Evolutionary conservation across 2,329 filamentous ascomycete species (phyloP).

Genomic region (Cladobotryum protrusum): DNA sequence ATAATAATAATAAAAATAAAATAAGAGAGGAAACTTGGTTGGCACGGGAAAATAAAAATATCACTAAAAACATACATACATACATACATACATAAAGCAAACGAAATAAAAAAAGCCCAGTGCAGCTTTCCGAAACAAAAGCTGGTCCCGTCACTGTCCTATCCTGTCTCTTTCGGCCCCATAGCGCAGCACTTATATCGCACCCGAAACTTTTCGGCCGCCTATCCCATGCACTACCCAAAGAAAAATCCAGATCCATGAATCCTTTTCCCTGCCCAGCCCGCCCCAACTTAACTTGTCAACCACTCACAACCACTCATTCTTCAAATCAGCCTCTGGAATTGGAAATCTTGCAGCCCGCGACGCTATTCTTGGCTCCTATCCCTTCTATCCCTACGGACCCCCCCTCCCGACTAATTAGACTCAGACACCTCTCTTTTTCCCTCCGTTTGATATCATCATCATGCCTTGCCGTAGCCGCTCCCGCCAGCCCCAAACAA

Average conservation of each 20-base stretch:
- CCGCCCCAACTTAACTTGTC: not conserved
- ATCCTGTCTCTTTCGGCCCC: too few relatives aligned
- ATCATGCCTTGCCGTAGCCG: not conserved
- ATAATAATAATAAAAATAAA: too few relatives aligned
- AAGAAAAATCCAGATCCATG: not conserved
- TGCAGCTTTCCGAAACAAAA: too few relatives aligned
- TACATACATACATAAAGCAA: too few relatives aligned
- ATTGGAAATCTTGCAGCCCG: not conserved
- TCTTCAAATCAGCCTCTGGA: not conserved
- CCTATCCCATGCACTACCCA: not conserved
- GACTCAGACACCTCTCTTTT: not conserved
- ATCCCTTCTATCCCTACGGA: not conserved
- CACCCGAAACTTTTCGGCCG: slow-evolving; percentile 2
- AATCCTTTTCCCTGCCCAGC: not conserved
- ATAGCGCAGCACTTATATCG: not conserved
- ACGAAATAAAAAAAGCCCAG: too few relatives aligned
- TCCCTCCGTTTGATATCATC: not conserved
- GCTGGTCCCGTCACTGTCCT: too few relatives aligned
- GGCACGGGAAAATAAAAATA: too few relatives aligned
- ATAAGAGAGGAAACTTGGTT: too few relatives aligned
- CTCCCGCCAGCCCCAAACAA: not conserved
- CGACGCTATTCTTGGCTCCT: not conserved
- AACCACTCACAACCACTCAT: too few relatives aligned
- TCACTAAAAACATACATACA: too few relatives aligned
- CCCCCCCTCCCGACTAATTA: not conserved